Conservation (phyloP, 2,329 filamentous ascomycete genomes). For the Fusarium chlamydosporum region DNA sequence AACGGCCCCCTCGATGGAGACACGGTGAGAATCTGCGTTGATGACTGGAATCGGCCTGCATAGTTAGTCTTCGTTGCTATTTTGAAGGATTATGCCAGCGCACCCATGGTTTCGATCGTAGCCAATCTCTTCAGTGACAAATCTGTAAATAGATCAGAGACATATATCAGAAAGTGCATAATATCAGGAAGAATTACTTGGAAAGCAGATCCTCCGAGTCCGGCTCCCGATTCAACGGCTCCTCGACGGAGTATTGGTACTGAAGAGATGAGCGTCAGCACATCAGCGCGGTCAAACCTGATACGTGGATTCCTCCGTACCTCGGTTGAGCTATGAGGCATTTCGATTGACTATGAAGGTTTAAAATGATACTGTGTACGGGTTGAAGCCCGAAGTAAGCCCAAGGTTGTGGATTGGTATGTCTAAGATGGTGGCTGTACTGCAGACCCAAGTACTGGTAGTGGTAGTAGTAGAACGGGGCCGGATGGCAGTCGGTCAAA, state of each 20-base stretch:
- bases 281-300: no score
- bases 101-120: constrained; percentile 1
- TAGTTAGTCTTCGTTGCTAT: not conserved
- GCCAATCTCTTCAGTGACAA: not conserved
- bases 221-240: not conserved
- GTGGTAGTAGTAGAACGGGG: no score
- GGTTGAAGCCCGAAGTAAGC: not conserved
- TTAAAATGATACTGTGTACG: not conserved
- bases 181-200: not conserved
- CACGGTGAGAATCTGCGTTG: not conserved
- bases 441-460: not conserved
- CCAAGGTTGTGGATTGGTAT: not conserved
- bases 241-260: not conserved
- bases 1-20: not conserved
- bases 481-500: rapidly evolving
- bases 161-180: no score
- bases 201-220: not conserved
- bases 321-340: not conserved
- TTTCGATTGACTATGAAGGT: not conserved
- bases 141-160: not conserved
- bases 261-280: not conserved
- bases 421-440: no score
- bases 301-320: no score
- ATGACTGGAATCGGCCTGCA: not conserved
- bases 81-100: not conserved